These are phyloP conservation scores for Colletotrichum godetiae DNA, from an alignment of 2,329 filamentous ascomycete genomes.

Conservation along the genomic window DNA sequence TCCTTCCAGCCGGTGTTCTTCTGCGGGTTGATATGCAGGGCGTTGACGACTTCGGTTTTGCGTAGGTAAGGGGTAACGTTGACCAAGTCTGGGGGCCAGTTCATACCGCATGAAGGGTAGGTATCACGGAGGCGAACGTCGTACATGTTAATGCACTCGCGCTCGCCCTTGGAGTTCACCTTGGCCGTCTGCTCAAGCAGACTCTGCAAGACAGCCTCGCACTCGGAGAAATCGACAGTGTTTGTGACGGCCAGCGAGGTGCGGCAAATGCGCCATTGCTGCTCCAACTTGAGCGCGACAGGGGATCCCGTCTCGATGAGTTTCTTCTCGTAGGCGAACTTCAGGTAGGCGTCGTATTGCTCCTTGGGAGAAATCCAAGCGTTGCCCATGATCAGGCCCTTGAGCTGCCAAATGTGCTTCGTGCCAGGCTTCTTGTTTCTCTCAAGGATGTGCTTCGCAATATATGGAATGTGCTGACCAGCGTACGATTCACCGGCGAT, in stretches of 20 bases:
- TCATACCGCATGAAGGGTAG: conserved; percentile 92
- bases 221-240: conserved; percentile 74
- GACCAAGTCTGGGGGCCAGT: conserved; percentile 91
- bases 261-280: conserved; percentile 76
- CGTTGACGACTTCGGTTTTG: conserved; percentile 79
- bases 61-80: conserved; percentile 86
- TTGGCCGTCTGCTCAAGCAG: conserved; percentile 76
- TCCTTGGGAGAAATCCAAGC: conserved; percentile 94
- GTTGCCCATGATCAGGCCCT: conserved; percentile 93
- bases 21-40: conserved; percentile 83
- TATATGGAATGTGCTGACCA: conserved; percentile 96
- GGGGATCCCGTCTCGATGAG: conserved; percentile 77
- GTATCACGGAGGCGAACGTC: conserved; percentile 87
- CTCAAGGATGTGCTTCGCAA: conserved; percentile 89
- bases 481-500: conserved; percentile 97
- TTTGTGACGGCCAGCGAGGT: conserved; percentile 65
- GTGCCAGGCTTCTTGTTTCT: conserved; percentile 76
- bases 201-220: conserved; percentile 81
- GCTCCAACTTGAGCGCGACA: conserved; percentile 73
- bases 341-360: conserved; percentile 89
- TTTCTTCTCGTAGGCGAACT: conserved; percentile 81
- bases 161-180: conserved; percentile 57
- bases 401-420: conserved; percentile 76
- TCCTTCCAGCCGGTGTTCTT: conserved; percentile 93
- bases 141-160: conserved; percentile 93